Base-by-base conservation (phyloP, 306 rosid genomes). In the Acacia crassicarpa region DNA sequence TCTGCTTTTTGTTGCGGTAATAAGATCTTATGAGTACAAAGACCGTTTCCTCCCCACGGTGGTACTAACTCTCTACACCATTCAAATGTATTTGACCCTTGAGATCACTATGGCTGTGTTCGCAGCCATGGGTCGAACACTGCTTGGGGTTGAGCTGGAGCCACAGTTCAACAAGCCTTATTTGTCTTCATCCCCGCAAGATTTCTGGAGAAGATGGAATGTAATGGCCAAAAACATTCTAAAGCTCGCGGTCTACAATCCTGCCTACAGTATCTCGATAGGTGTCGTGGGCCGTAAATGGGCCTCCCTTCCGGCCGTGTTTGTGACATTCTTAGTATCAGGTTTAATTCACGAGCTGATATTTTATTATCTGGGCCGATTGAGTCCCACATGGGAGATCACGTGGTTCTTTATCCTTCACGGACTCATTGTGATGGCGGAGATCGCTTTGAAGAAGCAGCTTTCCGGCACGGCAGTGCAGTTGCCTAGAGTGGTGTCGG, bases 171-270 rank as follows among this genome's bases (percentile, higher is more conserved):
- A 87, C 8, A 85, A 87, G 69, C 90, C 94, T 0, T 81, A 87
- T 71, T 78, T 83, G 9, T 83, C 91, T 4, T 74, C 84, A 41
- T 90, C 91, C 5, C 79, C 86, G 0, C 94, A 44, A 86, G 87
- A 90, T 53, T 90, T 88, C 15, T 88, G 91, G 91, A 89, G 89
- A 40, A 71, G 94, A 54, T 88, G 94, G 94, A 90, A 88, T 62
- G 61, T 88, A 22, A 61, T 85, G 82, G 84, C 74, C 19, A 49
- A 81, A 7, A 74, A 72, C 0, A 85, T 79, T 4, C 38, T 33
- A 22, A 80, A 84, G 7, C 61, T 74, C 3, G 30, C 87, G 0
- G 87, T 90, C 9, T 90, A 86, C 78, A 77, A 82, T 15, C 93
- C 91, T 0, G 23, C 73, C 30, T 75, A 71, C 15, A 7, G 22